A percentile compares a stretch with the other conserved stretches of the same genome.
Conservation (phyloP, 1,284 basidiomycete genomes). For the Boletus sp. region DNA sequence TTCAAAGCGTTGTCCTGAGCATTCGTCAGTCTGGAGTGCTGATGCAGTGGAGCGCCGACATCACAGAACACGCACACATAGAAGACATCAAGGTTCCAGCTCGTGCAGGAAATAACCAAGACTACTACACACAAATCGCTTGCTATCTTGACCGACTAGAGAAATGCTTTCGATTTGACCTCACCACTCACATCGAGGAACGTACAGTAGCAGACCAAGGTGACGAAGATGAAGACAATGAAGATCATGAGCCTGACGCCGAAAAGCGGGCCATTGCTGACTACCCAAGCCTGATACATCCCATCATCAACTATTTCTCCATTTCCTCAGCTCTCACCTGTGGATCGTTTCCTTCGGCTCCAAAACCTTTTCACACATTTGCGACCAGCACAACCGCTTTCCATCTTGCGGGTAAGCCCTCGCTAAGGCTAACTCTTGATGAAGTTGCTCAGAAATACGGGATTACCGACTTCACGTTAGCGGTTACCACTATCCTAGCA, state of each 20-base stretch:
- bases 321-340: not conserved
- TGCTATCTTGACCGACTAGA: slow-evolving; percentile 8
- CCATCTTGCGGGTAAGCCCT: too few relatives aligned
- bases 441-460: too few relatives aligned
- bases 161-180: slow-evolving; percentile 11
- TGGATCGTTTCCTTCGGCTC: not conserved
- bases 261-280: not conserved
- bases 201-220: not conserved
- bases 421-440: too few relatives aligned
- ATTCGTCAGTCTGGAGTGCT: not conserved
- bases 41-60: slow-evolving; percentile 15
- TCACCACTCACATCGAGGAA: slow-evolving; percentile 4
- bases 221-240: not conserved
- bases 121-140: not conserved
- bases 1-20: not conserved
- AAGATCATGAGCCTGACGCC: slow-evolving; percentile 7
- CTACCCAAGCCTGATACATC: not conserved
- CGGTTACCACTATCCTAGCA: too few relatives aligned
- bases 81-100: slow-evolving; percentile 2
- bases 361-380: not conserved
- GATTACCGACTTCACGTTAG: too few relatives aligned
- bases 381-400: not conserved
- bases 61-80: not conserved
- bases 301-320: slow-evolving; percentile 13
- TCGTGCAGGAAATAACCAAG: slow-evolving; percentile 7